These are phyloP conservation scores for Earliella scabrosa DNA, from an alignment of 1,284 basidiomycete species.

Conservation along the genomic window DNA sequence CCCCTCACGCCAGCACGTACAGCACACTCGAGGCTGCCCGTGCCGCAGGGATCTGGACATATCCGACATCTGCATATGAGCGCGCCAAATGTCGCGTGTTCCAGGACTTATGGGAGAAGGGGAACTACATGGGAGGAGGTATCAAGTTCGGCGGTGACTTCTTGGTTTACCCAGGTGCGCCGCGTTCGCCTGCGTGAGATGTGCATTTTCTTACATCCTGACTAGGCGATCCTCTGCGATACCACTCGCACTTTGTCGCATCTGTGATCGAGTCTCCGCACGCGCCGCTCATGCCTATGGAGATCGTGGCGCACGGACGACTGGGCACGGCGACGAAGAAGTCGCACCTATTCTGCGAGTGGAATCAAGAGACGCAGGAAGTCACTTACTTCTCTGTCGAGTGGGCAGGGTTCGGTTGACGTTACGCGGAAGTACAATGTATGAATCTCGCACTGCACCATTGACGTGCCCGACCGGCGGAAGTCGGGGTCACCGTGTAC, in stretches of 20 bases:
- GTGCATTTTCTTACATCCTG: neutral
- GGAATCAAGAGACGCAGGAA: conserved; percentile 72
- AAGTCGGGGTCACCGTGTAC: too few relatives aligned
- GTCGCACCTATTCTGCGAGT: conserved; percentile 89
- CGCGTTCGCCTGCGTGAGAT: neutral
- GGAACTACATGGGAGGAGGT: conserved; percentile 85
- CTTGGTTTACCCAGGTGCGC: conserved; percentile 91
- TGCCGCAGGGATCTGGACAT: conserved; percentile 76
- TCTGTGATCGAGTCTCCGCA: conserved; percentile 74
- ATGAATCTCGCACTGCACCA: too few relatives aligned
- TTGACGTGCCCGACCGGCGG: too few relatives aligned
- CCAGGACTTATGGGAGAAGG: conserved; percentile 78
- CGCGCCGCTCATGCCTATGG: conserved; percentile 77
- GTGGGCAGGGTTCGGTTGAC: conserved; percentile 92
- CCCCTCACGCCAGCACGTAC: conserved; percentile 46
- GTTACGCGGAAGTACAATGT: too few relatives aligned
- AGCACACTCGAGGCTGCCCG: conserved; percentile 64
- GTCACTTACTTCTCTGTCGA: conserved; percentile 86
- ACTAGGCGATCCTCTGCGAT: conserved; percentile 93
- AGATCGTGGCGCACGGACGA: conserved; percentile 93
- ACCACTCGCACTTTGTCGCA: conserved; percentile 96
- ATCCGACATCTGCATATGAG: conserved; percentile 68
- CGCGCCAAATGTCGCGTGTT: conserved; percentile 82
- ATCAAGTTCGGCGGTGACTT: conserved; percentile 97
- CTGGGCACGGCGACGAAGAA: conserved; percentile 98